Conservation (phyloP, 108 stramenopile species). For the Skeletonema menzelii region DNA sequence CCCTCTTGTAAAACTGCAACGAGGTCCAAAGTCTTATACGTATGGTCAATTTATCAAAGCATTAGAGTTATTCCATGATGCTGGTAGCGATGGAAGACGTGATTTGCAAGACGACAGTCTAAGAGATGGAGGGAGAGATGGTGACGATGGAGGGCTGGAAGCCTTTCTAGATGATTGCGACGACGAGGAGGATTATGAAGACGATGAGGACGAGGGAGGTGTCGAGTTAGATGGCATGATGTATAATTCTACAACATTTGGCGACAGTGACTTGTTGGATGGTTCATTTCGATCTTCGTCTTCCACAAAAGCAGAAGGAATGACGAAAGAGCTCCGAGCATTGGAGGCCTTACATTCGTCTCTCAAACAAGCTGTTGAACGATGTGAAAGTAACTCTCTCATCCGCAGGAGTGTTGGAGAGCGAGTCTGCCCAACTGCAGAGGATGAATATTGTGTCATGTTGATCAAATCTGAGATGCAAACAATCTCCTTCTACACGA, state of each 20-base stretch:
- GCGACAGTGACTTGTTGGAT: background rate
- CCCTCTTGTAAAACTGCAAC: slow-evolving; percentile 45
- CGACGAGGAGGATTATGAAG: slow-evolving; percentile 26
- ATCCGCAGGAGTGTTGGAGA: background rate
- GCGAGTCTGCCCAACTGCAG: background rate
- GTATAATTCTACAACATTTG: slow-evolving; percentile 1
- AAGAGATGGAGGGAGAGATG: background rate
- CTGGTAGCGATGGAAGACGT: background rate
- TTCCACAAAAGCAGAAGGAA: background rate
- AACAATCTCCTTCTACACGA: slow-evolving; percentile 49
- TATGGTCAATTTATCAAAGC: slow-evolving; percentile 63
- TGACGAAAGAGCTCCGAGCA: slow-evolving; percentile 22
- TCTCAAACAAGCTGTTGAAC: background rate
- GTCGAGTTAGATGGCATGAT: slow-evolving; percentile 21
- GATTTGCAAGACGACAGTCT: background rate
- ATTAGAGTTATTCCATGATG: slow-evolving; percentile 43
- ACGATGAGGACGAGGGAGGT: slow-evolving; percentile 17
- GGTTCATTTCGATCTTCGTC: background rate
- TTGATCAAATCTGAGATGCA: slow-evolving; percentile 49
- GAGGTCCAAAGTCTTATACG: slow-evolving; percentile 79
- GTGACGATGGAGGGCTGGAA: slow-evolving; percentile 32
- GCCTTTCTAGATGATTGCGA: slow-evolving; percentile 53
- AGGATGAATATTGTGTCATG: slow-evolving; percentile 38
- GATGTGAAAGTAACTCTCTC: slow-evolving; percentile 11
- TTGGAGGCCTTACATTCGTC: slow-evolving; percentile 6